Percentiles rank a stretch among this genome's conserved stretches.
Conservation (phyloP, 306 rosid species). For the Crotalaria pallida region DNA sequence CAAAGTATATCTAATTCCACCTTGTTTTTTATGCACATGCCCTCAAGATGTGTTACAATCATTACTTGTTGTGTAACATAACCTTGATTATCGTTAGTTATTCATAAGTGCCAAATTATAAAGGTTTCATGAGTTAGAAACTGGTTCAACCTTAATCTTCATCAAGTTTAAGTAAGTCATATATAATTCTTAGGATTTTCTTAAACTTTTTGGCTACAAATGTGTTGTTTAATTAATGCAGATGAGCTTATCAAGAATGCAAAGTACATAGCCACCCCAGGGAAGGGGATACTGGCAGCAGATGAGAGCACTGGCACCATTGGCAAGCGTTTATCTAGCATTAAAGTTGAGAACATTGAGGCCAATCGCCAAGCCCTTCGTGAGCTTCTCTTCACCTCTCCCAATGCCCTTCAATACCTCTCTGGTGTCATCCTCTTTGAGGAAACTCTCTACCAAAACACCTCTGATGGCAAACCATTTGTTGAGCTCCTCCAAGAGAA, state of each 20-base stretch:
- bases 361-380: slow-evolving; percentile 81
- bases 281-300: slow-evolving; percentile 88
- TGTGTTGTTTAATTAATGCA: slow-evolving; percentile 15
- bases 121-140: background rate
- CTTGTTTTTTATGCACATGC: background rate
- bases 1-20: background rate
- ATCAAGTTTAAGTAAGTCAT: background rate
- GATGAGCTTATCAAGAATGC: slow-evolving; percentile 88
- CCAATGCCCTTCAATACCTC: slow-evolving; percentile 65
- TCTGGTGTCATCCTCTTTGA: slow-evolving; percentile 90
- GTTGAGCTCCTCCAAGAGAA: slow-evolving; percentile 65
- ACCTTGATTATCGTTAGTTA: background rate
- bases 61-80: background rate
- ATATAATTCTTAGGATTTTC: background rate
- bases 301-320: slow-evolving; percentile 96
- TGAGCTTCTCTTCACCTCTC: slow-evolving; percentile 82
- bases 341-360: slow-evolving; percentile 78
- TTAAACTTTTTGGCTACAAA: slow-evolving; percentile 7
- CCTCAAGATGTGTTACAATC: background rate
- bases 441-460: slow-evolving; percentile 80
- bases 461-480: slow-evolving; percentile 73
- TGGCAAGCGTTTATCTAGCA: slow-evolving; percentile 82
- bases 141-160: background rate
- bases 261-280: slow-evolving; percentile 77
- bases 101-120: background rate